Percentiles rank a stretch among this genome's conserved stretches.
Conservation (phyloP, 2,329 filamentous ascomycete genomes). For the Xylariaceae sp. region DNA sequence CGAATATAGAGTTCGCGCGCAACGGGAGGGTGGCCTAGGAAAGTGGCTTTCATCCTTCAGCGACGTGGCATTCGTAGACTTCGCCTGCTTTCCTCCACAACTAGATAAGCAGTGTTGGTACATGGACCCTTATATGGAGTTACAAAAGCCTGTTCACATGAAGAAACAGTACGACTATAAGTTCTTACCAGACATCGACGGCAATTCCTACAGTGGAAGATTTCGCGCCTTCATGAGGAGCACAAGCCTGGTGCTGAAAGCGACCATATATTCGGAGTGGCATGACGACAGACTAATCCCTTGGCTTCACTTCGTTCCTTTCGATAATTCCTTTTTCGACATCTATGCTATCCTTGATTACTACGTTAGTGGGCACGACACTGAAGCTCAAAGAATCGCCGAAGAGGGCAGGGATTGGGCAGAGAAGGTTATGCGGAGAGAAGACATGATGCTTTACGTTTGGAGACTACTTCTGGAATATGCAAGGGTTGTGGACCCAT, state of each 20-base stretch:
- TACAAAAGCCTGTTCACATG: constrained; percentile 47
- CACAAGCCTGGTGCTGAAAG: constrained; percentile 71
- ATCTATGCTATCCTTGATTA: constrained; percentile 70
- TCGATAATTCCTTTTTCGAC: constrained; percentile 72
- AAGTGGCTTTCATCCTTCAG: constrained; percentile 49
- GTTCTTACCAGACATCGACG: constrained; percentile 73
- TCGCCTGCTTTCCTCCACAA: constrained; percentile 44
- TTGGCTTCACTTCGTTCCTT: constrained; percentile 75
- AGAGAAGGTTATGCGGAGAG: constrained; percentile 63
- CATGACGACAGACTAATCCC: constrained; percentile 71
- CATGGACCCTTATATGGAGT: constrained; percentile 44
- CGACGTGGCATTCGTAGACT: constrained; percentile 52
- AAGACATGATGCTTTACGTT: constrained; percentile 72
- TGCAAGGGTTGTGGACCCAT: constrained; percentile 49
- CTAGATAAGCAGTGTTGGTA: constrained; percentile 46
- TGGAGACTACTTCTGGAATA: constrained; percentile 66
- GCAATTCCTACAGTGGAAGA: constrained; percentile 68
- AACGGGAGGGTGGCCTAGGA: constrained; percentile 44
- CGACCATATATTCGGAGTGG: constrained; percentile 77
- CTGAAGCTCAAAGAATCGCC: constrained; percentile 65
- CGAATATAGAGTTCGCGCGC: constrained; percentile 48
- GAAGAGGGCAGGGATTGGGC: constrained; percentile 65
- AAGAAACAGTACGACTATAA: constrained; percentile 62
- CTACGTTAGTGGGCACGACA: constrained; percentile 59
- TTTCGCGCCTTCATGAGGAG: constrained; percentile 68